A percentile compares a stretch with the other conserved stretches of the same genome.
phyloP scores from a whole-genome alignment of 345 rosid genomes.

The Capsella bursapastoris region DNA sequence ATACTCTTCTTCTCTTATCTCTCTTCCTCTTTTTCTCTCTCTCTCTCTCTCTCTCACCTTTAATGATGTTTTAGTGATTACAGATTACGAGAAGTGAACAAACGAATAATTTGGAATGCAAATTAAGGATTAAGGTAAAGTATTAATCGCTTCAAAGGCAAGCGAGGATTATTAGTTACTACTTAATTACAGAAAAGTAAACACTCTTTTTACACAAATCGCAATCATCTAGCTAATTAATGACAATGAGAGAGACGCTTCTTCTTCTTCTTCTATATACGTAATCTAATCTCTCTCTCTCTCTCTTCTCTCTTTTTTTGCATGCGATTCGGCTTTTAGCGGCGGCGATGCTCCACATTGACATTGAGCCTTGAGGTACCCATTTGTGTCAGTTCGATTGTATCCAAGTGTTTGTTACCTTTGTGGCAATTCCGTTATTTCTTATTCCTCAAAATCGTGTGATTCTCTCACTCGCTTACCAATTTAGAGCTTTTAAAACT shows the following conservation, averaged over 20 bases:
- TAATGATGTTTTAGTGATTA: slow-evolving; percentile 12
- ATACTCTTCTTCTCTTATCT: slow-evolving; percentile 2
- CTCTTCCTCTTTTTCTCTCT: no score
- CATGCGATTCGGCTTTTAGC: slow-evolving; percentile 31
- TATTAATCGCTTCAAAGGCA: slow-evolving; percentile 40
- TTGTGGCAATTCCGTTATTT: slow-evolving; percentile 9
- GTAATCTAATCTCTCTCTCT: not conserved
- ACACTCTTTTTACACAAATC: slow-evolving; percentile 15
- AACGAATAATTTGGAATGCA: not conserved
- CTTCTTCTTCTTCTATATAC: slow-evolving; percentile 7
- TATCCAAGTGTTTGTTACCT: slow-evolving; percentile 7
- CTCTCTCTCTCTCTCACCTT: not conserved
- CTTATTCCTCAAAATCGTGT: not conserved
- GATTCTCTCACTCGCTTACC: slow-evolving; percentile 29
- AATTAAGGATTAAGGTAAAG: slow-evolving; percentile 9
- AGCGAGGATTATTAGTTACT: slow-evolving; percentile 19
- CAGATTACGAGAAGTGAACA: not conserved
- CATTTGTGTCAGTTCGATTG: not conserved
- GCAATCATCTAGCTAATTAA: slow-evolving; percentile 34
- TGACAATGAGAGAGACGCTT: not conserved
- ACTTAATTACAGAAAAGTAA: not conserved
- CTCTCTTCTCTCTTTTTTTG: slow-evolving; percentile 15
- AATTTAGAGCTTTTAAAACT: not conserved
- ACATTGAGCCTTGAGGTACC: slow-evolving; percentile 28
- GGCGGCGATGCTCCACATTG: slow-evolving; percentile 20